A percentile compares a stretch with the other conserved stretches of the same genome.
These are phyloP conservation scores for Boletellus sp. DNA, from an alignment of 768 basidiomycete genomes.

Conservation along the genomic window DNA sequence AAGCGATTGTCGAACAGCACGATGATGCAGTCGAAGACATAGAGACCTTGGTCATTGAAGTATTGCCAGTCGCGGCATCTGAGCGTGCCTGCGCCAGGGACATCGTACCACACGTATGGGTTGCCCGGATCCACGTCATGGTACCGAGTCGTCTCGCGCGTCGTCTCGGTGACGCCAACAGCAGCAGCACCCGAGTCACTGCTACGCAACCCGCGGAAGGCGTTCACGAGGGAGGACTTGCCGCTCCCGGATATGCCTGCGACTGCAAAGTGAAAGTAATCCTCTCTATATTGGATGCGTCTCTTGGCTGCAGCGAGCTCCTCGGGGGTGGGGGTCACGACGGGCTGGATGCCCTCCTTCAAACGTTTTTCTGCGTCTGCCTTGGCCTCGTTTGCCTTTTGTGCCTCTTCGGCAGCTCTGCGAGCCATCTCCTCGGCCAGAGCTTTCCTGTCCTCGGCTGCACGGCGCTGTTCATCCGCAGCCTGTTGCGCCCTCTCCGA, in stretches of 20 bases:
- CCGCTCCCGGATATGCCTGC: slow-evolving; percentile 34
- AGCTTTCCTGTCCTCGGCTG: slow-evolving; percentile 14
- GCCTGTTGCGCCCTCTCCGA: slow-evolving; percentile 6
- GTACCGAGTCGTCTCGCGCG: slow-evolving; percentile 13
- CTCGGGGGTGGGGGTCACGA: slow-evolving; percentile 10
- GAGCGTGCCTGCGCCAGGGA: slow-evolving; percentile 21
- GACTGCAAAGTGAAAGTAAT: slow-evolving; percentile 32
- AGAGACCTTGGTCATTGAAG: slow-evolving; percentile 22
- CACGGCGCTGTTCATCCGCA: slow-evolving; percentile 19
- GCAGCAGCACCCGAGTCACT: slow-evolving; percentile 14
- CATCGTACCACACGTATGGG: slow-evolving; percentile 23
- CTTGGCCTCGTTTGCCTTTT: slow-evolving; percentile 15
- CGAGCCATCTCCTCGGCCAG: slow-evolving; percentile 13
- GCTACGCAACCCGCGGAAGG: slow-evolving; percentile 31
- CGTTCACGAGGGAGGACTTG: slow-evolving; percentile 37
- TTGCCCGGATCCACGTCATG: slow-evolving; percentile 9
- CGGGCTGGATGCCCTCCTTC: slow-evolving; percentile 25
- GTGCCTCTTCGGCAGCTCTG: slow-evolving; percentile 16
- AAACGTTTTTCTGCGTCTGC: slow-evolving; percentile 13
- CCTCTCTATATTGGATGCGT: slow-evolving; percentile 24
- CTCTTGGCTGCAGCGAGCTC: slow-evolving; percentile 16
- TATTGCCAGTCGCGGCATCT: slow-evolving; percentile 21
- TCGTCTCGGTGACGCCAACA: slow-evolving; percentile 20
- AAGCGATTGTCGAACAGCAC: slow-evolving; percentile 22
- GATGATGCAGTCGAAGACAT: slow-evolving; percentile 23